phyloP scores from a whole-genome alignment of 768 basidiomycete species.

The Termitomyces sp. region DNA sequence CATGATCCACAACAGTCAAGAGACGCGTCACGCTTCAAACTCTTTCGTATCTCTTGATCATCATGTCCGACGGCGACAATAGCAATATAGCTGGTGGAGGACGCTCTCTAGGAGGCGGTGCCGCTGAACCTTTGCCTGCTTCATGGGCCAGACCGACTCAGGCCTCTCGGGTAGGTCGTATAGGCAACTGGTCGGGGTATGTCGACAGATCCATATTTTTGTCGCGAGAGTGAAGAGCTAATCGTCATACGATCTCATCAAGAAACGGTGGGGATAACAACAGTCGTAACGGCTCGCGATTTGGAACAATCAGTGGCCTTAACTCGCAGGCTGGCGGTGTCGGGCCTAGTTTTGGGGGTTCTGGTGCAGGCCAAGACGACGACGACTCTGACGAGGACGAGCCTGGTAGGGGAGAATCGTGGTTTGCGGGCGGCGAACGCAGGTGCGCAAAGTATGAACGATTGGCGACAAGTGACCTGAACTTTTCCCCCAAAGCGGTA shows the following conservation, averaged over 20 bases:
- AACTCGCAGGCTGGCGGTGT: slow-evolving; percentile 4
- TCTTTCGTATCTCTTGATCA: neutral
- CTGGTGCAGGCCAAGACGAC: slow-evolving; percentile 14
- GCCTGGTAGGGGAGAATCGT: slow-evolving; percentile 52
- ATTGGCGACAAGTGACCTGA: neutral
- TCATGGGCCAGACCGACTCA: slow-evolving; percentile 35
- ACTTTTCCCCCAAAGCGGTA: slow-evolving; percentile 48
- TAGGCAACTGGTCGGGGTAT: slow-evolving; percentile 45
- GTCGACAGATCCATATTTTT: neutral
- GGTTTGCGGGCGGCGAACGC: slow-evolving; percentile 94
- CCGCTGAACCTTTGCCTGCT: slow-evolving; percentile 42
- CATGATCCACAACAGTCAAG: neutral
- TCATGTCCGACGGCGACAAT: slow-evolving; percentile 31
- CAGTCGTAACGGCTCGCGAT: slow-evolving; percentile 16
- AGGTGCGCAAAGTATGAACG: slow-evolving; percentile 42
- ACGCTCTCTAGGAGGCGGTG: slow-evolving; percentile 41
- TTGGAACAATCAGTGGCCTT: slow-evolving; percentile 24
- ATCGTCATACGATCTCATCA: neutral
- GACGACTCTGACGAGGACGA: slow-evolving; percentile 49
- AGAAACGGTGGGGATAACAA: slow-evolving; percentile 7
- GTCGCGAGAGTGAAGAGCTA: neutral
- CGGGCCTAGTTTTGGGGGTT: slow-evolving; percentile 6
- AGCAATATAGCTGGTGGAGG: slow-evolving; percentile 29
- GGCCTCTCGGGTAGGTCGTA: slow-evolving; percentile 41
- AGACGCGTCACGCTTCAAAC: neutral